Evolutionary conservation across 1,284 basidiomycete genomes (phyloP).

Genomic region (Mycena sp.): DNA sequence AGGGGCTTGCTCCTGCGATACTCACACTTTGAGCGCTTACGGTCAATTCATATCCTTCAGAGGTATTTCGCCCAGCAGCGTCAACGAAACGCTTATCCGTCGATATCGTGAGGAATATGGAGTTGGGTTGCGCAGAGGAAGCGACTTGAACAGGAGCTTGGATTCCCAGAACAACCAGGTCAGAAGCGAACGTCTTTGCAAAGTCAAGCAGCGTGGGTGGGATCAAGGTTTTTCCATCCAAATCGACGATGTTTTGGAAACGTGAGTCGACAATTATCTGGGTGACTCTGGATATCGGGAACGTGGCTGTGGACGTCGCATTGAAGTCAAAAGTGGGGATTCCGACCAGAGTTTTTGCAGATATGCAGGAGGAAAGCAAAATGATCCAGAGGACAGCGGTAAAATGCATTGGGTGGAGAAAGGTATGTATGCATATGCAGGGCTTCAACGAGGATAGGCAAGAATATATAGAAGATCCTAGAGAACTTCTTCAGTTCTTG

Average conservation of each 20-base stretch:
- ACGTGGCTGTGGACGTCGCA: slow-evolving; percentile 17
- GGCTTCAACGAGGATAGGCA: no score
- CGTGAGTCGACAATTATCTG: slow-evolving; percentile 30
- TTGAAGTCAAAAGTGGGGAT: slow-evolving; percentile 29
- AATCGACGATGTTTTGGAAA: slow-evolving; percentile 28
- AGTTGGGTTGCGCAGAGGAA: slow-evolving; percentile 18
- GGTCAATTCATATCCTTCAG: slow-evolving; percentile 47
- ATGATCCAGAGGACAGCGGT: background rate
- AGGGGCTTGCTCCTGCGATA: slow-evolving; percentile 43
- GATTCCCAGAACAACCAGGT: slow-evolving; percentile 36
- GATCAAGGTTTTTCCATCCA: slow-evolving; percentile 42
- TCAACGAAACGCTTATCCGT: slow-evolving; percentile 34
- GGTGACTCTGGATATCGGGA: slow-evolving; percentile 18
- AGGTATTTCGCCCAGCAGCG: slow-evolving; percentile 44
- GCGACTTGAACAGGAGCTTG: slow-evolving; percentile 33
- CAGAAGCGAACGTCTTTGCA: slow-evolving; percentile 43
- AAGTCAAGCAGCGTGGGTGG: slow-evolving; percentile 45
- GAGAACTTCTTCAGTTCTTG: no score
- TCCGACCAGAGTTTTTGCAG: slow-evolving; percentile 22
- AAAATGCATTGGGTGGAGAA: slow-evolving; percentile 11
- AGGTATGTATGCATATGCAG: background rate
- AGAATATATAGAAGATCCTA: no score
- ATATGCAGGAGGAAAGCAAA: background rate
- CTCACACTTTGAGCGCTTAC: slow-evolving; percentile 35
- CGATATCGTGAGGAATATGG: slow-evolving; percentile 41